Base-by-base conservation (phyloP, 257 asterid genomes). In the Verbena officinalis region DNA sequence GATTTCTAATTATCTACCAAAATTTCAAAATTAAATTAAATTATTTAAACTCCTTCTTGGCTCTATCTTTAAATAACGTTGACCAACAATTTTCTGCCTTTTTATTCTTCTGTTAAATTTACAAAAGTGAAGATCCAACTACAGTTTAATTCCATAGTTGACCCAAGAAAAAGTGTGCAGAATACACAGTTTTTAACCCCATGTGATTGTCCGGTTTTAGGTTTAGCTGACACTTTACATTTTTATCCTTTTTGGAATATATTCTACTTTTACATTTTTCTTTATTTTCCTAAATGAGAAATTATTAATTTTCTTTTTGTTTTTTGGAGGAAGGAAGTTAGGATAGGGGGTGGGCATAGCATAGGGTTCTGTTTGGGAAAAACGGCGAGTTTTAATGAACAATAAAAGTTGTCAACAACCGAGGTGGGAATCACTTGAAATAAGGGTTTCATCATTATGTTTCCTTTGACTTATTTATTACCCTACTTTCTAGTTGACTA, bases 321-420 rank as follows among this genome's bases (percentile, higher is more conserved):
- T 3, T 12, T 13, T 44, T 44, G 17, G 51, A 4, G 33, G 13
- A 55, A 1, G 33, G 24, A 22, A 57, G 27, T 14, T 6, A 1
- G 22, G 11, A 8, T 1, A 9, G 14, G 27, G 53, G 5, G 2
- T n/a, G 4, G 21, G 51, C 3, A 17, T 15, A 55, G 57, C 74
- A 64, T 72, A 59, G 68, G 78, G 60, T 69, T 54, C 57, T 61
- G 21, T 19, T 48, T 68, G 33, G 23, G 17, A n/a, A 61, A 48
- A 54, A 1, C 27, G 49, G 55, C 48, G 1, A 44, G 52, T 54
- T 17, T 69, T 73, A 77, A 61, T 69, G 82, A 65, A 71, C 69
- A 73, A 68, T 77, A 58, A 81, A 75, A 63, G 73, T 72, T 69
- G 74, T 73, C 83, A 77, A 69, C 83, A 71, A 85, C 77, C 78